Percentiles rank a stretch among this genome's conserved stretches.
These are phyloP conservation scores for Thalassiosira oceanica DNA, from an alignment of 352 stramenopile species.

Conservation along the genomic window DNA sequence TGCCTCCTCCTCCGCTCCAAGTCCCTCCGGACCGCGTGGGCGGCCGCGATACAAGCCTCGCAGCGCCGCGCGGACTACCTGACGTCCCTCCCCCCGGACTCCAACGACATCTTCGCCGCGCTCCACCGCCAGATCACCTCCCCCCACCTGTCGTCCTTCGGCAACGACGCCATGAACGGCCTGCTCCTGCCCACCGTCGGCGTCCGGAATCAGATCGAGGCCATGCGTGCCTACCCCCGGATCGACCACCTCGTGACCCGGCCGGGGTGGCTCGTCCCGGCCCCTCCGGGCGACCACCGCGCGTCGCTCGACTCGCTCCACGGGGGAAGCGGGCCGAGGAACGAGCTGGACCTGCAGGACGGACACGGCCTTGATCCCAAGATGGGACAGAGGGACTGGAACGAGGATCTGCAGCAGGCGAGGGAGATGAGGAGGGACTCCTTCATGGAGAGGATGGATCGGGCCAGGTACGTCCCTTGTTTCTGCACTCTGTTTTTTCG, in stretches of 20 bases:
- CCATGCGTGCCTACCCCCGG: too few relatives aligned
- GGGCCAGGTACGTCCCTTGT: too few relatives aligned
- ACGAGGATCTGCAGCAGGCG: conserved; percentile 93
- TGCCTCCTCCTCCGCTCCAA: conserved; percentile 59
- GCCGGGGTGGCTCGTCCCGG: conserved; percentile 67
- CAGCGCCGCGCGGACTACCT: conserved; percentile 47
- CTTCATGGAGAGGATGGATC: conserved; percentile 88
- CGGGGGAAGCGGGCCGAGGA: conserved; percentile 81
- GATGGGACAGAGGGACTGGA: conserved; percentile 91
- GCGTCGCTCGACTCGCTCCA: conserved; percentile 49
- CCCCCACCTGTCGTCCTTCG: conserved; percentile 11
- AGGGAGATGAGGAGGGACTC: conserved; percentile 80
- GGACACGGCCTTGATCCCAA: conserved; percentile 90
- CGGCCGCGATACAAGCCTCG: conserved; percentile 16
- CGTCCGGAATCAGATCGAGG: too few relatives aligned
- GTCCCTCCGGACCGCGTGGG: conserved; percentile 21
- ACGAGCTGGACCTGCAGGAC: conserved; percentile 88
- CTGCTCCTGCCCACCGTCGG: conserved; percentile 2
- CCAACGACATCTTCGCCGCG: too few relatives aligned
- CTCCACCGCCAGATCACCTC: too few relatives aligned
- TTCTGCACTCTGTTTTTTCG: too few relatives aligned
- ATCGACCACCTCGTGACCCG: conserved; percentile 59
- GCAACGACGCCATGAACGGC: conserved; percentile 26
- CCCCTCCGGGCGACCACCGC: conserved; percentile 27
- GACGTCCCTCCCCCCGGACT: conserved; percentile 13